phyloP scores from a whole-genome alignment of 257 asterid genomes.

The Fraxinus quadrangulata region DNA sequence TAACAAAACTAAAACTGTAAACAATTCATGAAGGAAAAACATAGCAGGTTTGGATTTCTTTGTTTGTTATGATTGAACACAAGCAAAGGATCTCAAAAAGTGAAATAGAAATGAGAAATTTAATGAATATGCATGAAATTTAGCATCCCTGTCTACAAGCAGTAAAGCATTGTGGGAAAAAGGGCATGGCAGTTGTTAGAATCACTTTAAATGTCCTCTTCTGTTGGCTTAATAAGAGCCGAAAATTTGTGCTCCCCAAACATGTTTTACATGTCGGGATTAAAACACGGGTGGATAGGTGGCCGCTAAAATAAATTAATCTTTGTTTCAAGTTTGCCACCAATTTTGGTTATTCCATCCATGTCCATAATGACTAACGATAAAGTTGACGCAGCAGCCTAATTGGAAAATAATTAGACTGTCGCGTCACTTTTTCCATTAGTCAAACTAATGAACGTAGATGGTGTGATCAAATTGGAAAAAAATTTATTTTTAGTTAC shows the following conservation, averaged over 20 bases:
- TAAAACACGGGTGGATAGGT: neutral
- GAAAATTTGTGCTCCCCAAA: neutral
- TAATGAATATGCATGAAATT: neutral
- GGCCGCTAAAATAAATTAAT: neutral
- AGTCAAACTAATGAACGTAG: neutral
- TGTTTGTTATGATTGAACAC: neutral
- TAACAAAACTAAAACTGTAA: neutral
- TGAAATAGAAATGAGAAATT: neutral
- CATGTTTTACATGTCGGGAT: neutral
- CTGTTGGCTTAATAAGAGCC: neutral
- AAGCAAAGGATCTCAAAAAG: neutral
- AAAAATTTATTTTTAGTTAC: neutral
- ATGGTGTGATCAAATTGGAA: neutral
- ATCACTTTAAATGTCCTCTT: neutral
- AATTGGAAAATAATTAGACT: neutral
- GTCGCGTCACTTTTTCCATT: neutral
- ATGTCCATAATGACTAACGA: no score
- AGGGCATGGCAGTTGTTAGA: neutral
- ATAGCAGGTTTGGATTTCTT: no score
- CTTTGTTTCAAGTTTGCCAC: no score
- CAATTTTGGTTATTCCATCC: no score
- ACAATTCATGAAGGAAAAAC: neutral
- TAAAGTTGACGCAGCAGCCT: no score
- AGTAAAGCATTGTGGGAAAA: neutral
- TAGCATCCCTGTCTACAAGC: neutral